These are phyloP conservation scores for Penicillium nordicum DNA, from an alignment of 2,329 filamentous ascomycete genomes.

Conservation along the genomic window DNA sequence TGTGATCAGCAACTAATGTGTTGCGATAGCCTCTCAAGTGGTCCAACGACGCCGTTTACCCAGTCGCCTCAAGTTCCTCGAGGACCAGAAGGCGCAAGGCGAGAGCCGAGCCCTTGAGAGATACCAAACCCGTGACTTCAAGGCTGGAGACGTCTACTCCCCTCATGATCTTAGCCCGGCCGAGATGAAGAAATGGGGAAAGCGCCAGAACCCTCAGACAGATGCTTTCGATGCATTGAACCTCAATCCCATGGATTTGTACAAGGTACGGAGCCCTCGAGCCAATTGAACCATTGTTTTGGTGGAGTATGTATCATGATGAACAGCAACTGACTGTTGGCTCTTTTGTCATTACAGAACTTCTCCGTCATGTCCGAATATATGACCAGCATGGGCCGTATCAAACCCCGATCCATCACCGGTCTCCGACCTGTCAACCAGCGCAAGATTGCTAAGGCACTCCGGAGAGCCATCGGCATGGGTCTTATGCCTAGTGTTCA, in stretches of 20 bases:
- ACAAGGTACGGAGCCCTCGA: constrained; percentile 63
- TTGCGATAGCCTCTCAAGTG: constrained; percentile 18
- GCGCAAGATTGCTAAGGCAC: constrained; percentile 86
- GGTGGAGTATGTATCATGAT: background rate
- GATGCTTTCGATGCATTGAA: constrained; percentile 80
- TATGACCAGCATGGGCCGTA: constrained; percentile 78
- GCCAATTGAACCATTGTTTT: background rate
- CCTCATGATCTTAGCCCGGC: constrained; percentile 77
- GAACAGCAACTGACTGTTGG: constrained; percentile 7
- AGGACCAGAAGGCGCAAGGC: constrained; percentile 36
- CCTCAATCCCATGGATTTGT: constrained; percentile 77
- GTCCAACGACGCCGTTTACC: constrained; percentile 26
- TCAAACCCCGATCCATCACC: constrained; percentile 71
- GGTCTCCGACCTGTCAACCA: constrained; percentile 86
- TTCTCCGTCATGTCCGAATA: constrained; percentile 89
- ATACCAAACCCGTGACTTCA: constrained; percentile 63
- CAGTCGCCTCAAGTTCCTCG: constrained; percentile 33
- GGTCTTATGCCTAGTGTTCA: constrained; percentile 91
- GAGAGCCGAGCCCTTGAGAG: constrained; percentile 40
- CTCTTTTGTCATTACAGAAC: constrained; percentile 58
- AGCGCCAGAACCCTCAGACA: constrained; percentile 50
- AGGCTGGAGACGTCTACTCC: constrained; percentile 78
- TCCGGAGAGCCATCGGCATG: constrained; percentile 81
- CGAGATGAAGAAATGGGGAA: constrained; percentile 80
- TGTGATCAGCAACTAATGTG: background rate